Evolutionary conservation across 768 basidiomycete species (phyloP).

Genomic region (Tricholoma bakamatsutake): DNA sequence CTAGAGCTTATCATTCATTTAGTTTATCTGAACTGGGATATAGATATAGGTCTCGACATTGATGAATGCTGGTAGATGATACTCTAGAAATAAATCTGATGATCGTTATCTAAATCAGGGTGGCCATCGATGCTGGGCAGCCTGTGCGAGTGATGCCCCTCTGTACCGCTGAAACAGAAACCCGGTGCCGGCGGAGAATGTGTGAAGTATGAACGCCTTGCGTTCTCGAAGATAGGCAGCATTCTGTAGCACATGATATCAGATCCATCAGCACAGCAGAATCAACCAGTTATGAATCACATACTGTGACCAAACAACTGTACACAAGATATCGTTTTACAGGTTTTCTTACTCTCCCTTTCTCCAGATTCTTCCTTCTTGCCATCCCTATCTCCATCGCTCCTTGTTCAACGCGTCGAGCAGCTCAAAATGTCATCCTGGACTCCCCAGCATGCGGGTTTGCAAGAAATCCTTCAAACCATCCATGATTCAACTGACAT

Average conservation of each 20-base stretch:
- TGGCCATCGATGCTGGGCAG: not conserved
- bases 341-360: conserved; percentile 7
- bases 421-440: conserved; percentile 60
- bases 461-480: conserved; percentile 89
- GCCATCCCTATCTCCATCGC: conserved; percentile 16
- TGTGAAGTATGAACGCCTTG: not conserved
- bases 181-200: not conserved
- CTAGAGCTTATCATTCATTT: not conserved
- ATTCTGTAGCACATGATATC: not conserved
- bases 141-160: no score
- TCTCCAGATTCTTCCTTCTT: conserved; percentile 16
- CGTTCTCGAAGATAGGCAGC: not conserved
- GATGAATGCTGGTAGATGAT: not conserved
- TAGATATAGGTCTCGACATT: not conserved
- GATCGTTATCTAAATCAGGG: not conserved
- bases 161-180: no score
- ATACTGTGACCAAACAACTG: conserved; percentile 16
- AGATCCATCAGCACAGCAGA: not conserved
- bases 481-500: conserved; percentile 86
- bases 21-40: not conserved
- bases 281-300: conserved; percentile 6
- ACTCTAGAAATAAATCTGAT: no score
- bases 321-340: conserved; percentile 18
- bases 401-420: conserved; percentile 31
- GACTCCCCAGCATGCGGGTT: conserved; percentile 78